Evolutionary conservation across 225 moss, liverwort and hornwort species (phyloP).

Genomic region (Ulota crispa): DNA sequence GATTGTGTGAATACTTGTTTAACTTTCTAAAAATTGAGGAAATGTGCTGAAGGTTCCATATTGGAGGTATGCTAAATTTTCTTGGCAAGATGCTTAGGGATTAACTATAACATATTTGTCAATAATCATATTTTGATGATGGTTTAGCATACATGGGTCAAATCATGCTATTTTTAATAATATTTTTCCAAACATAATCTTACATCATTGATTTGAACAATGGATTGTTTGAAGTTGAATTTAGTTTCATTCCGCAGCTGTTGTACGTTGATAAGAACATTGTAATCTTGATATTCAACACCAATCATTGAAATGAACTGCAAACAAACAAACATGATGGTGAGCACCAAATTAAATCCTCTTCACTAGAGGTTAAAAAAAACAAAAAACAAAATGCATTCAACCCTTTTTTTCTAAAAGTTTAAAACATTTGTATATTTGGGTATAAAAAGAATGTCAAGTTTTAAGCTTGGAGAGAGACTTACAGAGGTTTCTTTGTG

Average conservation of each 20-base stretch:
- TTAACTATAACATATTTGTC: too few species aligned
- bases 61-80: too few species aligned
- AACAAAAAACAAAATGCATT: too few species aligned
- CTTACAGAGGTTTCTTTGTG: slow-evolving; percentile 31
- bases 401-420: too few species aligned
- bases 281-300: slow-evolving; percentile 29
- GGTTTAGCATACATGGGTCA: background rate
- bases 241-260: slow-evolving; percentile 5
- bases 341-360: background rate
- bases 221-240: background rate
- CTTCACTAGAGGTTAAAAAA: too few species aligned
- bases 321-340: background rate
- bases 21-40: too few species aligned
- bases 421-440: too few species aligned
- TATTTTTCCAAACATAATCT: background rate
- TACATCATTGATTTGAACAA: slow-evolving; percentile 40
- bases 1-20: too few species aligned
- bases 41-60: too few species aligned
- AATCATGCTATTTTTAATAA: background rate
- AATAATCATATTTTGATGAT: background rate
- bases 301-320: slow-evolving; percentile 45
- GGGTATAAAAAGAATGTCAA: background rate
- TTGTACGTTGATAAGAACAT: slow-evolving; percentile 31
- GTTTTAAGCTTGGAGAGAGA: background rate
- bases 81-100: too few species aligned